phyloP scores from a whole-genome alignment of 2,329 filamentous ascomycete genomes.

The Clarireedia homoeocarpa region DNA sequence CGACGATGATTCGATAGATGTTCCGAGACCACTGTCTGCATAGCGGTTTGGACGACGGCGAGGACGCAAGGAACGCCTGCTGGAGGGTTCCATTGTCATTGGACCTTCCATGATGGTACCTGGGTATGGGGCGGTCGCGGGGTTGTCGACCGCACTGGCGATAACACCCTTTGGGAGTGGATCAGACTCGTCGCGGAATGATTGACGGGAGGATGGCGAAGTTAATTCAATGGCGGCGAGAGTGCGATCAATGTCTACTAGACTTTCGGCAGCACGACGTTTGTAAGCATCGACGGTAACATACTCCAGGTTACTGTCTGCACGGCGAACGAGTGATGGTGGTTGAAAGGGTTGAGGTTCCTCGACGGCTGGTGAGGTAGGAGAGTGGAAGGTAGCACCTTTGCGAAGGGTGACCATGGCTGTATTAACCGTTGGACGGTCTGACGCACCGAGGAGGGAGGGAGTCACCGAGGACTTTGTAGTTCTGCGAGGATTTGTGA shows the following conservation, averaged over 20 bases:
- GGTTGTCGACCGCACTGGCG: slow-evolving; percentile 45
- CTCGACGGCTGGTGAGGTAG: slow-evolving; percentile 29
- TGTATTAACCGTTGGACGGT: slow-evolving; percentile 42
- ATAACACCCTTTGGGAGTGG: slow-evolving; percentile 54
- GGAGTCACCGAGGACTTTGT: slow-evolving; percentile 38
- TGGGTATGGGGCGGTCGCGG: slow-evolving; percentile 27
- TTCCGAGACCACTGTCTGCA: slow-evolving; percentile 84
- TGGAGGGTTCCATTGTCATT: slow-evolving; percentile 37
- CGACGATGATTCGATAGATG: slow-evolving; percentile 57
- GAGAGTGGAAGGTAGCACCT: slow-evolving; percentile 54
- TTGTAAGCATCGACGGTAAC: slow-evolving; percentile 57
- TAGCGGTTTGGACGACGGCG: slow-evolving; percentile 52
- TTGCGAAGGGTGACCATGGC: slow-evolving; percentile 54
- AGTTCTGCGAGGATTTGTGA: slow-evolving; percentile 29
- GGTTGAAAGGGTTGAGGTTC: slow-evolving; percentile 21
- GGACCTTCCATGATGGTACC: slow-evolving; percentile 29
- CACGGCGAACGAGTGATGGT: slow-evolving; percentile 49
- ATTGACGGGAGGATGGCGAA: slow-evolving; percentile 30
- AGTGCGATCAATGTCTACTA: slow-evolving; percentile 58
- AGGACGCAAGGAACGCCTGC: slow-evolving; percentile 45
- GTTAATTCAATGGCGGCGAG: slow-evolving; percentile 40
- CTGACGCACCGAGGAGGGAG: slow-evolving; percentile 34
- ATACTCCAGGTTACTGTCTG: slow-evolving; percentile 64
- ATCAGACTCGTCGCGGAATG: slow-evolving; percentile 47
- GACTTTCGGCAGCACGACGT: slow-evolving; percentile 58